Evolutionary conservation across 352 stramenopile genomes (phyloP).

Genomic region (Lagenidium sp.): DNA sequence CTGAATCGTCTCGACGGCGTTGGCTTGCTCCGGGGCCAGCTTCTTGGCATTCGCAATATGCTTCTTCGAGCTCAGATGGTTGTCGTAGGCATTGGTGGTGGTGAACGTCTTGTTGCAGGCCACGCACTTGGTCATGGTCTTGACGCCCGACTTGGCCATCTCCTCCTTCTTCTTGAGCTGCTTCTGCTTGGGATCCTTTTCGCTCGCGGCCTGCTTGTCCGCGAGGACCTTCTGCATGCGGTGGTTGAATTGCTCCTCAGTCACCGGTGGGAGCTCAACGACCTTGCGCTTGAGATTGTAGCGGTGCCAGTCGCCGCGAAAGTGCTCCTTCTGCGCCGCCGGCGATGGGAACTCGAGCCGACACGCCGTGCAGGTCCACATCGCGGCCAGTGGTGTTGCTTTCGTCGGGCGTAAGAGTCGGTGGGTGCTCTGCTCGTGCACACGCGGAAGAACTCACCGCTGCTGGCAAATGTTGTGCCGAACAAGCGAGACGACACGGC

Average conservation of each 20-base stretch:
- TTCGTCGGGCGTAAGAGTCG: not conserved
- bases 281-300: constrained; percentile 97
- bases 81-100: constrained; percentile 71
- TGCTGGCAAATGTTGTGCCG: no score
- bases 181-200: constrained; percentile 67
- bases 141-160: constrained; percentile 56
- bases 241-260: constrained; percentile 77
- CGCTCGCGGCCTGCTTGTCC: constrained; percentile 40
- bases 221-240: constrained; percentile 68
- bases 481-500: no score
- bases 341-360: constrained; percentile 52
- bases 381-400: constrained; percentile 10
- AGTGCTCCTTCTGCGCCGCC: constrained; percentile 81
- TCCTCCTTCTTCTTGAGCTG: constrained; percentile 55
- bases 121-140: constrained; percentile 76
- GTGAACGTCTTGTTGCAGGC: constrained; percentile 83
- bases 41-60: constrained; percentile 78
- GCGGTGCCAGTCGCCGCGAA: constrained; percentile 96
- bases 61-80: constrained; percentile 83
- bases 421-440: not conserved
- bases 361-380: constrained; percentile 82
- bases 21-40: constrained; percentile 27
- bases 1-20: constrained; percentile 49
- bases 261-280: constrained; percentile 88
- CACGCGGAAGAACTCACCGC: not conserved